Base-by-base conservation (phyloP, 2,329 filamentous ascomycete genomes). In the Elsinoe arachidis region DNA sequence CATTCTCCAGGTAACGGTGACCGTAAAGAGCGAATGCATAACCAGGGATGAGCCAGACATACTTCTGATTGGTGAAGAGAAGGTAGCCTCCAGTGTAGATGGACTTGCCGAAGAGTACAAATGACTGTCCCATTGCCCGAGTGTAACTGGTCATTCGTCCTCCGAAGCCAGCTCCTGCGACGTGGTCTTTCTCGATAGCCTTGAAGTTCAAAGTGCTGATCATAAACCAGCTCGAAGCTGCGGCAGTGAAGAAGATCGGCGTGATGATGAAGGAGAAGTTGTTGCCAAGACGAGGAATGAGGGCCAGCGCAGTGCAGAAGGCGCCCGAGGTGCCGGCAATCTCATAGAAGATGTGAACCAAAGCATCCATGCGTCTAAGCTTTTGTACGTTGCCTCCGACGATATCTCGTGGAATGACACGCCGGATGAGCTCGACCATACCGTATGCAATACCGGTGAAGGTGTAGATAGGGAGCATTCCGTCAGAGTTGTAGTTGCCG, bases 211-310 rank as follows among this genome's bases (percentile, higher is more conserved):
- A 67, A 49, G 74, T 70, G n/a, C 67, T 67, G 58, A 79, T 72
- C 63, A 77, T 77, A 65, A 70, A 75, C 76, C 76, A 79, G 5
- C 70, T 60, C 19, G 69, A 61, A 5, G 73, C 70, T n/a, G 73
- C 71, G 33, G 69, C 56, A 5, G 68, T 60, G 63, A 78, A 79
- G 66, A 73, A 76, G 33, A 78, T 70, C 0, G 77, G 77, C 0
- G 76, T 77, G 61, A 79, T 72, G 60, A 79, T 71, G 66, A 78
- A 79, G 41, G 76, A 74, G 58, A 73, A 75, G 67, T 79, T 80
- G 67, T 78, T 78, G 37, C 77, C 77, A 11, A 78, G 71, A 41
- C 68, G 67, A 1, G 76, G 76, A 53, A 79, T 78, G n/a, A 80
- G 66, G 9, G 69, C 74, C n/a, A 78, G 69, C 5, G 74, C 76